Evolutionary conservation across 768 basidiomycete genomes (phyloP).

Genomic region (Paxillus involutus): DNA sequence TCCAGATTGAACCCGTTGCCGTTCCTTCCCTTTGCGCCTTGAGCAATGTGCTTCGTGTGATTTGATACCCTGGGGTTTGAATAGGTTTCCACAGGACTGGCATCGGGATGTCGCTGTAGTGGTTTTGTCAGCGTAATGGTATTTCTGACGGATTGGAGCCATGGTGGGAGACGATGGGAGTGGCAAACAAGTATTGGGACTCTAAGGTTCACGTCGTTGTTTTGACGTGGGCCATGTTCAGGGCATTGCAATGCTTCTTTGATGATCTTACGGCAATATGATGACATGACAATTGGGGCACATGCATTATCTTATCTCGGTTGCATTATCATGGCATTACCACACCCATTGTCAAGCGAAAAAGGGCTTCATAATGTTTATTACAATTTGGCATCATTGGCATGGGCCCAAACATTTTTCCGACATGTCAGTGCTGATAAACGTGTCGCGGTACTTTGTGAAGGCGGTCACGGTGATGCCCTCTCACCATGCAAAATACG

Average conservation of each 20-base stretch:
- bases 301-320: background rate
- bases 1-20: background rate
- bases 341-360: background rate
- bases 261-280: background rate
- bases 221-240: background rate
- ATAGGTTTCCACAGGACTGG: background rate
- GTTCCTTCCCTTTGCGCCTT: background rate
- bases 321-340: background rate
- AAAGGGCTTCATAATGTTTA: background rate
- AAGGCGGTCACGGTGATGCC: too few species aligned
- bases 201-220: background rate
- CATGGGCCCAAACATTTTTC: background rate
- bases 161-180: background rate
- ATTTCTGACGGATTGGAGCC: background rate
- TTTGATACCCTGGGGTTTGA: background rate
- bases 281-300: background rate
- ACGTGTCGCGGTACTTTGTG: too few species aligned
- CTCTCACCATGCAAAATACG: too few species aligned
- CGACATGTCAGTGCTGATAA: background rate
- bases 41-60: background rate
- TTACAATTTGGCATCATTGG: slow-evolving; percentile 67
- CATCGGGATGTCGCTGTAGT: background rate
- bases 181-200: background rate
- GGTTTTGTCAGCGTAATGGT: background rate
- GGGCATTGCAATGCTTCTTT: background rate